Evolutionary conservation across 2,329 filamentous ascomycete genomes (phyloP).

Genomic region (Fusarium ramigenum): DNA sequence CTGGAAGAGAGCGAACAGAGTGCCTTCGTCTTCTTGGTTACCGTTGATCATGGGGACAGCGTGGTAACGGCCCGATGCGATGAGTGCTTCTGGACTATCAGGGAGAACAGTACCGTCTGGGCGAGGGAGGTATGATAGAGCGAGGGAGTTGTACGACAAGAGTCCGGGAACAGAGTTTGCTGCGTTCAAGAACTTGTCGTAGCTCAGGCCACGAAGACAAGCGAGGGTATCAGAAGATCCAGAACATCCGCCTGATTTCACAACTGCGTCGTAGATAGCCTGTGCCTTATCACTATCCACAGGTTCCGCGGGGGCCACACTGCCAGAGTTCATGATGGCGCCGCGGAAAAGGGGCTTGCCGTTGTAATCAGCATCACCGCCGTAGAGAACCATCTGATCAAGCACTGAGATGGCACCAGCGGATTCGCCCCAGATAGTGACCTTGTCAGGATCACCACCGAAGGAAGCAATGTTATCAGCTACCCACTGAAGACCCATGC

Average conservation of each 20-base stretch:
- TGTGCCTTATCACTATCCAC: constrained; percentile 75
- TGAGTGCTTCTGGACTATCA: constrained; percentile 69
- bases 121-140: constrained; percentile 77
- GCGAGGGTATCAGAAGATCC: constrained; percentile 64
- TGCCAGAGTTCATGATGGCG: constrained; percentile 81
- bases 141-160: constrained; percentile 72
- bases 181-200: constrained; percentile 70
- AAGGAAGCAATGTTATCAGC: constrained; percentile 81
- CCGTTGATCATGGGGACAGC: constrained; percentile 67
- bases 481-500: constrained; percentile 78
- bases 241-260: constrained; percentile 69
- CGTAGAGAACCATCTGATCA: constrained; percentile 79
- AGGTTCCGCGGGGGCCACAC: constrained; percentile 66
- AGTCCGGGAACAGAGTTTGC: constrained; percentile 76
- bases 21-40: constrained; percentile 83
- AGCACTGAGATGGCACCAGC: constrained; percentile 78
- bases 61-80: constrained; percentile 58
- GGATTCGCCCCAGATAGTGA: constrained; percentile 82
- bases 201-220: constrained; percentile 71
- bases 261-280: constrained; percentile 69
- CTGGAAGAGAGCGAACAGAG: constrained; percentile 76
- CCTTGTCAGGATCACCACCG: constrained; percentile 80
- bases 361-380: constrained; percentile 78
- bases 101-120: constrained; percentile 73
- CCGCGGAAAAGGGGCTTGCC: constrained; percentile 78